Evolutionary conservation across 2,329 filamentous ascomycete species (phyloP).

Genomic region (Cylindrodendrum hubeiense): DNA sequence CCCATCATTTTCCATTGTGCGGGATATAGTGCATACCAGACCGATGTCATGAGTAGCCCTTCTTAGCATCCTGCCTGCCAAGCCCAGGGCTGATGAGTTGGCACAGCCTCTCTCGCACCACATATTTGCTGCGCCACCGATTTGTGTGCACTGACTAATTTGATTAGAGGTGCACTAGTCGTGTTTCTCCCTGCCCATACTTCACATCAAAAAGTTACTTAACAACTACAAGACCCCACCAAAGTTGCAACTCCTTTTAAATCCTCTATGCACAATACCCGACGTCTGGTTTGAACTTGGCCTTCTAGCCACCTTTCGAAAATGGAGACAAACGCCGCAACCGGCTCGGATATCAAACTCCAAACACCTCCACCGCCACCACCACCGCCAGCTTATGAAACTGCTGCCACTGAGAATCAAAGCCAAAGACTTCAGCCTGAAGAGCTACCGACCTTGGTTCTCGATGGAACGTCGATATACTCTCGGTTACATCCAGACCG

Average conservation of each 20-base stretch:
- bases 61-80: no score
- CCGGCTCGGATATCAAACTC: background rate
- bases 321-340: background rate
- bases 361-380: background rate
- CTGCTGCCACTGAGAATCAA: background rate
- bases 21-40: no score
- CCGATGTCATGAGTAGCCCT: no score
- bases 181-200: background rate
- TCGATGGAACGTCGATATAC: slow-evolving; percentile 38
- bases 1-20: no score
- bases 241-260: background rate
- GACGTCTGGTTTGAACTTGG: background rate
- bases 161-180: background rate
- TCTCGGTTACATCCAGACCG: slow-evolving; percentile 31
- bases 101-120: background rate
- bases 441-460: slow-evolving; percentile 33
- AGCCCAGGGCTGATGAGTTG: no score
- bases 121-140: background rate
- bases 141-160: background rate
- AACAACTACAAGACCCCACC: background rate
- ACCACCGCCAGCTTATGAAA: background rate
- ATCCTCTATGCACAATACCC: background rate
- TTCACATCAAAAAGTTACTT: background rate
- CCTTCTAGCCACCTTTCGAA: background rate
- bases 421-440: slow-evolving; percentile 16